phyloP scores from a whole-genome alignment of 1,139 yeast genomes.

The Saccharomyces hybrid region DNA sequence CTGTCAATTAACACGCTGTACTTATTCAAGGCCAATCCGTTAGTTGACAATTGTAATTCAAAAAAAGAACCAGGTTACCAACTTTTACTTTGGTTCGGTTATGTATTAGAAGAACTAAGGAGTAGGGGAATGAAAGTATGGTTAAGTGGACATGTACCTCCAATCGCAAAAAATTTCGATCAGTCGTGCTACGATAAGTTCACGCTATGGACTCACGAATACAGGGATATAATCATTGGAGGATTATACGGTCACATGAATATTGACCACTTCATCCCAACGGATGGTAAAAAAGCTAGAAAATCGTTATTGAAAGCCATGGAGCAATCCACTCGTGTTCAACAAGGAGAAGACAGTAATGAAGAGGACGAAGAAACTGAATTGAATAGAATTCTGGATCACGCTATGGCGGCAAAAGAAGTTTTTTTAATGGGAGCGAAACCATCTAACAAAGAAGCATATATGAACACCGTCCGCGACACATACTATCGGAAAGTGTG shows the following conservation, averaged over 20 bases:
- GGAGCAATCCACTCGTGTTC: constrained; percentile 10
- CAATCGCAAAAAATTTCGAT: constrained; percentile 69
- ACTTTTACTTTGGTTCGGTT: constrained; percentile 70
- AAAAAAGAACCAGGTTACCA: constrained; percentile 73
- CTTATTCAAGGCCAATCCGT: constrained; percentile 66
- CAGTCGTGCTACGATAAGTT: constrained; percentile 63
- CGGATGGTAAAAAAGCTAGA: constrained; percentile 64
- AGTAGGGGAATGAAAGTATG: constrained; percentile 74
- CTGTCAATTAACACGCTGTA: constrained; percentile 72
- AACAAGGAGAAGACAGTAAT: constrained; percentile 15
- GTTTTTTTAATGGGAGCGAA: constrained; percentile 44
- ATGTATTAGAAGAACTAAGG: constrained; percentile 63
- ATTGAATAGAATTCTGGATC: constrained; percentile 11
- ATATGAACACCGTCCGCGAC: constrained; percentile 50
- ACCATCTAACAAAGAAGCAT: constrained; percentile 55
- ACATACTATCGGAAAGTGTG: constrained; percentile 38
- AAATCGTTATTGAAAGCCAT: constrained; percentile 18
- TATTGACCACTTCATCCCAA: constrained; percentile 72
- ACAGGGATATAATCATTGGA: constrained; percentile 73
- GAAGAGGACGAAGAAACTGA: constrained; percentile 12
- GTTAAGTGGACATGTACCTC: constrained; percentile 85
- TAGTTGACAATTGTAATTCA: constrained; percentile 71
- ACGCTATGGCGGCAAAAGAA: constrained; percentile 31
- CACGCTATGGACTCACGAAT: constrained; percentile 71
- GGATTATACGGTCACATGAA: constrained; percentile 87